These are phyloP conservation scores for Ceratobasidium sp. DNA, from an alignment of 1,284 basidiomycete genomes.

Conservation along the genomic window DNA sequence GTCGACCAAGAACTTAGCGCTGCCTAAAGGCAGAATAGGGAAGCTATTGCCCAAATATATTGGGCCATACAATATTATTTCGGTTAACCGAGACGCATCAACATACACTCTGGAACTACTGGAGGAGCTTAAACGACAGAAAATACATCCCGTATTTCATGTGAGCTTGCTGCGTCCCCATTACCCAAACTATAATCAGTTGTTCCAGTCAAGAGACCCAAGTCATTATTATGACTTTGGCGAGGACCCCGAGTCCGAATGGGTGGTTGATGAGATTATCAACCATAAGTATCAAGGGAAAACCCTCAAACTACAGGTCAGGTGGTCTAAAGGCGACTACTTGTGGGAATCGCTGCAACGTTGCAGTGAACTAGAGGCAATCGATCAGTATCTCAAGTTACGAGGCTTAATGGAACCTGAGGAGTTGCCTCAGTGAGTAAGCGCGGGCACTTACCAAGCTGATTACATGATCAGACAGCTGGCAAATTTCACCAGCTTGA, in stretches of 20 bases:
- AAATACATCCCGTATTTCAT: constrained; percentile 45
- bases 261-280: neutral
- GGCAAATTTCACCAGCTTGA: constrained; percentile 22
- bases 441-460: neutral
- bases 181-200: constrained; percentile 32
- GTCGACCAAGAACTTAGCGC: constrained; percentile 11
- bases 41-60: constrained; percentile 45
- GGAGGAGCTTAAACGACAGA: constrained; percentile 6
- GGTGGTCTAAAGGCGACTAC: constrained; percentile 5
- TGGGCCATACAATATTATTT: constrained; percentile 31
- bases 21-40: neutral
- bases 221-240: constrained; percentile 21
- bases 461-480: neutral
- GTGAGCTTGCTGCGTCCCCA: constrained; percentile 36
- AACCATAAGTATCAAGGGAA: neutral
- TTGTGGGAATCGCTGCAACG: constrained; percentile 5
- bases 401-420: neutral
- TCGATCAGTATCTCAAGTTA: constrained; percentile 7
- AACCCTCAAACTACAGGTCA: neutral
- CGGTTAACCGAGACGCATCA: neutral
- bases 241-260: neutral
- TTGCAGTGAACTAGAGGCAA: neutral
- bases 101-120: constrained; percentile 43
- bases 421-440: neutral
- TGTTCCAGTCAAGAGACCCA: constrained; percentile 21